Base-by-base conservation (phyloP, 2,329 filamentous ascomycete genomes). In the Trichophyton equinum region DNA sequence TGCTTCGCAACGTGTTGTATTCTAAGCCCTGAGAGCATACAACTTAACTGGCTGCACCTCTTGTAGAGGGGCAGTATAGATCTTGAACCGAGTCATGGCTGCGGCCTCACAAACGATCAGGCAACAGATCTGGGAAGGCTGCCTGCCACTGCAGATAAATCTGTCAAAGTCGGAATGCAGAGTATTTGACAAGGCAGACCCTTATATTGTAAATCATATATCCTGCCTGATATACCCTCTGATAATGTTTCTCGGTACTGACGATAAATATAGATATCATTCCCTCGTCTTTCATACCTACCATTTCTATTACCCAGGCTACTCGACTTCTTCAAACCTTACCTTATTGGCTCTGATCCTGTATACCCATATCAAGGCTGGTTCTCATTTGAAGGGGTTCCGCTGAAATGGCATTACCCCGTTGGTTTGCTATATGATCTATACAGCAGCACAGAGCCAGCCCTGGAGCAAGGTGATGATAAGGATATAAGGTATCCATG, bases 381-480 rank as follows among this genome's bases (percentile, higher is more conserved):
- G 81, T 81, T 89, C 64, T 84, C 82, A 1, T 86, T 84, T 68
- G 83, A 89, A 69, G 80, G 78, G 13, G 85, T 89, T 15, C 82
- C 84, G 1, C 71, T 89, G 64, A 88, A 87, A 75, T 87, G 85
- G 84, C 86, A 89, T 68, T 85, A 87, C 62, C 85, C 86, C 0
- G 70, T 87, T 9, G 86, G 86, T 1, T 74, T 89, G 9, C 77
- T 89, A 4, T 87, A 84, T 68, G 86, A 89, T 70, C 76, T 89
- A 4, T 87, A 87, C 67, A 81, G 82, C 1, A 83, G 82, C 18
- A 78, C 77, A 22, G 79, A 78, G 20, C 75, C 75, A 7, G 44
- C 57, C 3, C 60, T 64, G 33, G 65, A 64, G 5, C 65, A 68
- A 7, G 68, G 55, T 40, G 27, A 27, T 15, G 58, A 60, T 30